Evolutionary conservation across 139 green algal genomes (phyloP).

Genomic region (Bryopsis sp.): DNA sequence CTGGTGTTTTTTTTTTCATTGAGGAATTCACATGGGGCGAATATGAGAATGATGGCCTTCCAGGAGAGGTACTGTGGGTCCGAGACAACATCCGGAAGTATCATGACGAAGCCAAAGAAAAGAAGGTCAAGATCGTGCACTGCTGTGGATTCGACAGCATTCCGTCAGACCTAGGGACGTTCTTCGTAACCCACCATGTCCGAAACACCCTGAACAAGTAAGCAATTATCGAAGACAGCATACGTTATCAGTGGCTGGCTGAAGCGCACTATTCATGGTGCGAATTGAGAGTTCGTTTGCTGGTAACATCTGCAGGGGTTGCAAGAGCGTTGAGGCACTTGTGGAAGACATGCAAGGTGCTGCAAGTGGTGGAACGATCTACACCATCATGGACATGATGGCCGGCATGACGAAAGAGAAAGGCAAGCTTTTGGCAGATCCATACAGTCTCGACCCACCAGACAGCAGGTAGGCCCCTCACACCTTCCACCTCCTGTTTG

Average conservation of each 20-base stretch:
- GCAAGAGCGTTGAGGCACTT: too few relatives aligned
- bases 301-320: too few relatives aligned
- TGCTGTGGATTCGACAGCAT: constrained; percentile 78
- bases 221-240: too few relatives aligned
- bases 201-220: not conserved
- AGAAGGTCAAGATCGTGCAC: constrained; percentile 54
- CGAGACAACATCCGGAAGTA: constrained; percentile 37
- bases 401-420: not conserved
- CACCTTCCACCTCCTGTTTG: not conserved
- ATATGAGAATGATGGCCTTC: constrained; percentile 14
- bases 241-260: too few relatives aligned
- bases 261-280: too few relatives aligned
- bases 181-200: not conserved
- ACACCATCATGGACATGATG: not conserved
- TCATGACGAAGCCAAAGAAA: constrained; percentile 41
- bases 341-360: too few relatives aligned
- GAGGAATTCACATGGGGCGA: too few relatives aligned
- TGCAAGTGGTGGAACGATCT: not conserved
- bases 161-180: not conserved
- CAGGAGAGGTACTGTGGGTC: constrained; percentile 6
- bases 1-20: too few relatives aligned
- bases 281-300: too few relatives aligned
- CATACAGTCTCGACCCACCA: constrained; percentile 2
- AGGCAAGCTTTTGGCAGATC: not conserved
- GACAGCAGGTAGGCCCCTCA: not conserved